These are phyloP conservation scores for Vitis hybrid DNA, from an alignment of 177 flowering plant genomes.

Conservation along the genomic window DNA sequence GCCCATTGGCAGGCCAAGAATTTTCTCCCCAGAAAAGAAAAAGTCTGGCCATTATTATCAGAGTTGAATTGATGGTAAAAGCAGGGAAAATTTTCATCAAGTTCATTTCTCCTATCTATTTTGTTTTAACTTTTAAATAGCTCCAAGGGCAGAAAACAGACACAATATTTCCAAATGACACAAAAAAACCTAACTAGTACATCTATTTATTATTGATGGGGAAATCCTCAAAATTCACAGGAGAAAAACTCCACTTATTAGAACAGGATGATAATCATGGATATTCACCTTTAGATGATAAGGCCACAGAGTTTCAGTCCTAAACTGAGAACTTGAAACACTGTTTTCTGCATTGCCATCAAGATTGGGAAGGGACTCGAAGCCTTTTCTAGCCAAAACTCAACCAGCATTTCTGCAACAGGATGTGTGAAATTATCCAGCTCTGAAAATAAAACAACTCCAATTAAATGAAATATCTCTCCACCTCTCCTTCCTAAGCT, in stretches of 20 bases:
- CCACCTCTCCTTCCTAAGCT: too few species aligned
- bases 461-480: too few species aligned
- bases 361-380: not conserved
- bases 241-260: conserved; percentile 1
- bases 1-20: too few species aligned
- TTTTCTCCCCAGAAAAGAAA: not conserved
- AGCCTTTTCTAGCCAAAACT: not conserved
- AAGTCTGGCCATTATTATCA: not conserved
- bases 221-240: not conserved
- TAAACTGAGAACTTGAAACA: not conserved
- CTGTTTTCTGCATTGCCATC: not conserved
- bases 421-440: too few species aligned
- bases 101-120: not conserved
- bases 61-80: not conserved
- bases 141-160: too few species aligned
- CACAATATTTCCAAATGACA: too few species aligned
- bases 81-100: not conserved
- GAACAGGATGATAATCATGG: not conserved
- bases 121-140: not conserved
- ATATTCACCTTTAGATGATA: not conserved
- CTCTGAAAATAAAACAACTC: too few species aligned
- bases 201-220: not conserved
- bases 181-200: not conserved
- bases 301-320: not conserved
- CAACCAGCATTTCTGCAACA: not conserved